Base-by-base conservation (phyloP, 2,329 filamentous ascomycete species). In the Phialocephala subalpina region DNA sequence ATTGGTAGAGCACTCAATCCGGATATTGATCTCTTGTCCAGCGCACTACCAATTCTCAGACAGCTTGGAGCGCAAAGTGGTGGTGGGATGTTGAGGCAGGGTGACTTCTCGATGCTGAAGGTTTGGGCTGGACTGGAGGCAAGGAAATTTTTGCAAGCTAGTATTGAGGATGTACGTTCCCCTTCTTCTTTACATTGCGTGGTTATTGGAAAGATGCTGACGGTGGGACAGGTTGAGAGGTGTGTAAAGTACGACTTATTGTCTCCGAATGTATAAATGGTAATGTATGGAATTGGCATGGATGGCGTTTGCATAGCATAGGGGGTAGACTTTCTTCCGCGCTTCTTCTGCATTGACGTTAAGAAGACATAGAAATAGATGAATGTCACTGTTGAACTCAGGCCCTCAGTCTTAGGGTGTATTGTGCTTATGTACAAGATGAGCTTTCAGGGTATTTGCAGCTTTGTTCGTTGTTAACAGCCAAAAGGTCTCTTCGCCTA, bases 51-150 rank as follows among this genome's bases (percentile, higher is more conserved):
- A 0, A 98, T 99, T 57, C 81, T 99, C 64, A 86, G 96, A 73
- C 91, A 97, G 77, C 84, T 99, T 2, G 93, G 95, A 58, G 89
- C 94, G 0, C 89, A 94, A 76, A 89, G 90, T 70, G 90, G 91
- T 33, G 87, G 87, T 16, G 82, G 88, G 65, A 90, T 92, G 81
- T 82, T 92, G 63, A 90, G 88, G 75, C 84, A 87, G 38, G 90
- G 91, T 33, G 92, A 94, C 74, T 92, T 92, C 68, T 91, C 89
- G 52, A 96, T 98, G 91, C 82, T 97, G 72, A 89, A 93, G 73
- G 90, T 97, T 5, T 98, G 95, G 95, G 88, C 92, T 66, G 94
- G 95, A 1, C 82, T 98, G 12, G 95, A 98, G 81, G 92, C 94
- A 58, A 86, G 95, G 68, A 90, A 91, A 72, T 96, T 97, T 79